Base-by-base conservation (phyloP, 768 basidiomycete genomes). In the Suillus occidentalis region DNA sequence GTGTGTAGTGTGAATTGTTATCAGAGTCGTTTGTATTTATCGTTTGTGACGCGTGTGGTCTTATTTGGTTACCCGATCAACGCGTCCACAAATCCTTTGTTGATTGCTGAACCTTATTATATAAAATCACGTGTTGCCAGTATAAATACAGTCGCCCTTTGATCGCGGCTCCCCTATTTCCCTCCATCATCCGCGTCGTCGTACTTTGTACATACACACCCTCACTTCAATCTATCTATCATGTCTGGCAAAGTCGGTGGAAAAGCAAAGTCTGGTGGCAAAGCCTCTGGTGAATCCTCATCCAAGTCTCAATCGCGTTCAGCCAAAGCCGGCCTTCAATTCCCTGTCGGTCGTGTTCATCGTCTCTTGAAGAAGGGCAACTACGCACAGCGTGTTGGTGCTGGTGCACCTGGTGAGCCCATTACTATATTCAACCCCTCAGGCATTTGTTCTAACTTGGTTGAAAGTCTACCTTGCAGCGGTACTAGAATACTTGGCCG, bases 201-300 rank as follows among this genome's bases (percentile, higher is more conserved):
- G 49, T 66, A 63, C 37, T 34, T 4, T 18, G n/a, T 53, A 28
- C 28, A 40, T 34, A 60, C 22, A 40, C 52, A 50, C 61, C 22
- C 25, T 37, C 16, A 20, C 36, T 39, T 43, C 40, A 50, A 50
- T 67, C 13, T 68, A 68, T 50, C 50, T 58, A 71, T 61, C 63
- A 76, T 76, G 78, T 78, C 80, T 73, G 76, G 79, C 63, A 84
- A 78, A 71, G 73, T 71, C 50, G 72, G 77, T 40, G 79, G 79
- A 39, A 91, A 91, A 78, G 87, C 89, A 56, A 82, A 86, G 69
- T 85, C 88, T 62, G 90, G 89, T 71, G 87, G 91, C 71, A 87
- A 85, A 71, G 81, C 87, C n/a, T 68, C 78, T 12, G 80, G 79
- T 67, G 79, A 78, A 3, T 5, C 67, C 10, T 18, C 52, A 1